These are phyloP conservation scores for Elsinoe ampelina DNA, from an alignment of 2,329 filamentous ascomycete genomes.

Conservation along the genomic window DNA sequence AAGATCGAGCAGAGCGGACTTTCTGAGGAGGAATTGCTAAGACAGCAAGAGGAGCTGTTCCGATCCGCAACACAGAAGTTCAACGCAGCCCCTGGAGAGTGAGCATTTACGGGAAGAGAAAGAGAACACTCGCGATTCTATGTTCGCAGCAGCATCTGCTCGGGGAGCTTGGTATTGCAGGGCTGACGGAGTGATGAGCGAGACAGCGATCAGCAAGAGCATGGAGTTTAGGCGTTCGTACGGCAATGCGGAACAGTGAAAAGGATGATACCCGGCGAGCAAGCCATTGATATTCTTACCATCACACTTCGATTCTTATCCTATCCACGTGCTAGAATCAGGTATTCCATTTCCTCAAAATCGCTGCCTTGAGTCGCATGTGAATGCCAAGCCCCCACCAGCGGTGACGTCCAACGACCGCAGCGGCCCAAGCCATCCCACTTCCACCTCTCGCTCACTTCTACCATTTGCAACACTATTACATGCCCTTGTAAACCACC, in stretches of 20 bases:
- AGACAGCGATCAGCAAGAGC: not conserved
- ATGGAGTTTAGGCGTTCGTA: not conserved
- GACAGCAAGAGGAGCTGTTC: constrained; percentile 87
- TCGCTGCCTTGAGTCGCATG: constrained; percentile 8
- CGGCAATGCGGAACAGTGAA: not conserved
- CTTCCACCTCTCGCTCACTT: not conserved
- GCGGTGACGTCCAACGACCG: constrained; percentile 4
- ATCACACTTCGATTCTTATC: not conserved
- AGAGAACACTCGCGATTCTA: too few species aligned
- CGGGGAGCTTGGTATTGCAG: too few species aligned
- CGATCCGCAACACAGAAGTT: constrained; percentile 68
- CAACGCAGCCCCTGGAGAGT: constrained; percentile 30
- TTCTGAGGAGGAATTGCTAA: constrained; percentile 79
- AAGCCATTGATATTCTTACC: constrained; percentile 3
- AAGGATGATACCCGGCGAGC: constrained; percentile 3
- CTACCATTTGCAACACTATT: not conserved
- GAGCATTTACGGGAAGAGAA: not conserved
- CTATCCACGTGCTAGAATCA: not conserved
- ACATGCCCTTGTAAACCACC: constrained; percentile 17
- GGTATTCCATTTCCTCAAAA: not conserved
- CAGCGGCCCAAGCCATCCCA: constrained; percentile 6
- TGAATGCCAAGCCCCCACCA: constrained; percentile 8
- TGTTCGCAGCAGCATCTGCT: too few species aligned
- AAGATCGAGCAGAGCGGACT: constrained; percentile 94
- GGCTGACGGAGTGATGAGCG: not conserved